These are phyloP conservation scores for Ustilago tritici DNA, from an alignment of 1,284 basidiomycete genomes.

Conservation along the genomic window DNA sequence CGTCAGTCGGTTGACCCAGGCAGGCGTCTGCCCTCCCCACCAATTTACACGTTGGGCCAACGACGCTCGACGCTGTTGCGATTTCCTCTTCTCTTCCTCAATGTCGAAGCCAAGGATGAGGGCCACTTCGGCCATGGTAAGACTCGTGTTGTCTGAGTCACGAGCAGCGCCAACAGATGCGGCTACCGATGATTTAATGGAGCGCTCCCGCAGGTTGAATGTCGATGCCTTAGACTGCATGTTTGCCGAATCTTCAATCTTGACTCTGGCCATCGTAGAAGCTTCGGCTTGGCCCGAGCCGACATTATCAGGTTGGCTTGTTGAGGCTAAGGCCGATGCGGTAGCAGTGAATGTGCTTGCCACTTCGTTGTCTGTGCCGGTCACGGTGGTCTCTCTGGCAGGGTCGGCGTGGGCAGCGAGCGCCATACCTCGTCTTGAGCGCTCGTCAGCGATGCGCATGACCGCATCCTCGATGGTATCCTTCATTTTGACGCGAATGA, in stretches of 20 bases:
- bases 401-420: conserved; percentile 28
- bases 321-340: not conserved
- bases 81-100: conserved; percentile 39
- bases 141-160: conserved; percentile 31
- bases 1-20: conserved; percentile 1
- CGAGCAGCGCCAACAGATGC: conserved; percentile 37
- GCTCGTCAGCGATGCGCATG: conserved; percentile 49
- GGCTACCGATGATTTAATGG: conserved; percentile 46
- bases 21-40: not conserved
- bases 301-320: not conserved
- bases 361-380: not conserved
- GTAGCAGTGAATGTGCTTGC: not conserved
- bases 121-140: conserved; percentile 43
- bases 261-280: not conserved
- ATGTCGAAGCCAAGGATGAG: conserved; percentile 51
- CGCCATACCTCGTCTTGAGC: conserved; percentile 39
- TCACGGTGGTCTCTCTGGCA: not conserved
- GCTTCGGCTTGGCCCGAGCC: not conserved
- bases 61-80: conserved; percentile 16
- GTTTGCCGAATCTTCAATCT: not conserved
- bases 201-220: conserved; percentile 28
- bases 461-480: conserved; percentile 56
- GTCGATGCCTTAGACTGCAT: not conserved
- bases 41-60: conserved; percentile 13
- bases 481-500: conserved; percentile 54